Conservation (phyloP, 176 grass and related monocot genomes). For the Chrysopogon serrulatus region DNA sequence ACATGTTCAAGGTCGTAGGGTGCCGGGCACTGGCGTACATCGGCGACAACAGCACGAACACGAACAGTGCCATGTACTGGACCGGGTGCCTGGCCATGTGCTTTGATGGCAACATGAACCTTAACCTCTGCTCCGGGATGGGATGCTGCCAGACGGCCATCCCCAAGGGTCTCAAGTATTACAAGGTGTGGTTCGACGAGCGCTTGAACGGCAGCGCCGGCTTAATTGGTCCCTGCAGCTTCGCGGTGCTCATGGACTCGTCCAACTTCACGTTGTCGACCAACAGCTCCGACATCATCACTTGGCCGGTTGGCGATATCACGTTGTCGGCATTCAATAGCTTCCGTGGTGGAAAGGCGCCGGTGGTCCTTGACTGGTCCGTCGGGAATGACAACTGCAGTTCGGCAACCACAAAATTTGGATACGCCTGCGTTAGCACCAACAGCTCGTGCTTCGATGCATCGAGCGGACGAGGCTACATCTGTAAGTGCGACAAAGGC, state of each 20-base stretch:
- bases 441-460: neutral
- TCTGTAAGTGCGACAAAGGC: neutral
- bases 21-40: no score
- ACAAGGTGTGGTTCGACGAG: neutral
- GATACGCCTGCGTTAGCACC: neutral
- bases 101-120: no score
- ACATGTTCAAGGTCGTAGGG: no score
- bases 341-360: neutral
- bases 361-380: neutral
- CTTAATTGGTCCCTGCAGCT: neutral
- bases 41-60: no score
- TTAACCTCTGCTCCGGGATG: no score
- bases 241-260: neutral
- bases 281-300: no score
- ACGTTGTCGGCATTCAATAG: neutral
- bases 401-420: accelerated
- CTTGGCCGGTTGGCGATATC: no score
- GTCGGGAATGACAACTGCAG: neutral
- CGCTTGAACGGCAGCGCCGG: neutral
- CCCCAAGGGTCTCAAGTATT: neutral
- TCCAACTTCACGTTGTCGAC: neutral
- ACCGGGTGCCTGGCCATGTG: no score
- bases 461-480: neutral
- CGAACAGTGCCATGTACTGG: no score
- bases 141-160: neutral